Evolutionary conservation across 345 rosid genomes (phyloP).

Genomic region (Clausena lansium): DNA sequence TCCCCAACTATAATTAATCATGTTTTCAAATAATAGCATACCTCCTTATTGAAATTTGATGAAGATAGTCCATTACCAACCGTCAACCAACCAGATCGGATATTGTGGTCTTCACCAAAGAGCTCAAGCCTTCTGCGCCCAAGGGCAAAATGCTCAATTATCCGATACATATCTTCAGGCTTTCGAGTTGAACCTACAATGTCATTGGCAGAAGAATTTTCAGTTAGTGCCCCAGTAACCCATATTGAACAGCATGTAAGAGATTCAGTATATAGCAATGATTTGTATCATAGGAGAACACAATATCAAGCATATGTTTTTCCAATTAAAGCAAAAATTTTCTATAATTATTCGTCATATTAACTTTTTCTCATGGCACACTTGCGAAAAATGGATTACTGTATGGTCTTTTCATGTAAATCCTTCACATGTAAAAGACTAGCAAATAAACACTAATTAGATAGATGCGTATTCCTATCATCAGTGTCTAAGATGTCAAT

Average conservation of each 20-base stretch:
- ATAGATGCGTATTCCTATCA: background rate
- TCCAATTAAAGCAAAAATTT: background rate
- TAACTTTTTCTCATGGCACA: background rate
- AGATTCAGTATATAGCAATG: background rate
- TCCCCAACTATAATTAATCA: background rate
- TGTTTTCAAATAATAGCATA: conserved; percentile 24
- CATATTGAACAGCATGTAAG: background rate
- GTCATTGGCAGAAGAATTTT: conserved; percentile 10
- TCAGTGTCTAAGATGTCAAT: background rate
- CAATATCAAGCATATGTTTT: background rate
- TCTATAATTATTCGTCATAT: background rate
- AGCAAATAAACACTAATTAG: background rate
- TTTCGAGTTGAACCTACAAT: conserved; percentile 86
- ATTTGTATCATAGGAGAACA: background rate
- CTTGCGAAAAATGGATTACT: background rate
- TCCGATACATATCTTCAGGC: conserved; percentile 99
- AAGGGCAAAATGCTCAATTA: conserved; percentile 95
- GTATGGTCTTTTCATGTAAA: background rate
- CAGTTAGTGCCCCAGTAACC: background rate
- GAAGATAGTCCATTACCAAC: conserved; percentile 89
- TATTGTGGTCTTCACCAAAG: conserved; percentile 96
- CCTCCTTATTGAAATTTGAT: conserved; percentile 83
- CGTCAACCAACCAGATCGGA: conserved; percentile 94
- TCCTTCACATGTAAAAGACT: background rate
- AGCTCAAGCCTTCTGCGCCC: conserved; percentile 98